These are phyloP conservation scores for Arthrobotrys musiformis DNA, from an alignment of 2,329 filamentous ascomycete species.

Conservation along the genomic window DNA sequence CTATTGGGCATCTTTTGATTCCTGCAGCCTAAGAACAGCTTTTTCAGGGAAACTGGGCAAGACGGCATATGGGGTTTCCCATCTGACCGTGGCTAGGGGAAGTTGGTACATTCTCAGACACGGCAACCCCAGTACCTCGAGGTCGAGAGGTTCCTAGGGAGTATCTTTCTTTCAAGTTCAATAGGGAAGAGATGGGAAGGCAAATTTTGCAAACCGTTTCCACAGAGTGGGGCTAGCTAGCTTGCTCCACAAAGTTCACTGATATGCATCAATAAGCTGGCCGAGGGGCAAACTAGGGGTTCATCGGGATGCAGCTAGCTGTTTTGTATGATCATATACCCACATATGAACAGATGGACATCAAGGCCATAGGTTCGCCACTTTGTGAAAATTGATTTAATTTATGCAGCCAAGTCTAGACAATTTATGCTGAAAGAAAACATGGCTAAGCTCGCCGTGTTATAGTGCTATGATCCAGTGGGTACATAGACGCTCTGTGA, in stretches of 20 bases:
- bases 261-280: neutral
- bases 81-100: conserved; percentile 6
- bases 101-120: conserved; percentile 4
- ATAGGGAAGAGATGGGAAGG: neutral
- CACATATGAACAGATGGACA: neutral
- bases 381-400: neutral
- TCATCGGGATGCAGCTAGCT: neutral
- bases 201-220: conserved; percentile 13
- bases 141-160: neutral
- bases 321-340: neutral
- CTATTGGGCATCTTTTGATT: conserved; percentile 30
- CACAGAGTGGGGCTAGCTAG: conserved; percentile 6
- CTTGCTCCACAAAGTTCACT: neutral
- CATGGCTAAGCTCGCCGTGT: neutral
- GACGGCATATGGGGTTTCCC: conserved; percentile 2
- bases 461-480: no score
- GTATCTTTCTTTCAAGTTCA: neutral
- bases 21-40: conserved; percentile 34
- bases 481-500: neutral
- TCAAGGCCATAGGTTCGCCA: neutral
- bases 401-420: neutral
- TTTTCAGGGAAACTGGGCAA: neutral
- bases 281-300: neutral
- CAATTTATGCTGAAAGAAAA: neutral
- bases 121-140: neutral